Evolutionary conservation across 345 rosid genomes (phyloP), one percentile per base, ranked within the genome.

Genomic region (Salix suchowensis): DNA sequence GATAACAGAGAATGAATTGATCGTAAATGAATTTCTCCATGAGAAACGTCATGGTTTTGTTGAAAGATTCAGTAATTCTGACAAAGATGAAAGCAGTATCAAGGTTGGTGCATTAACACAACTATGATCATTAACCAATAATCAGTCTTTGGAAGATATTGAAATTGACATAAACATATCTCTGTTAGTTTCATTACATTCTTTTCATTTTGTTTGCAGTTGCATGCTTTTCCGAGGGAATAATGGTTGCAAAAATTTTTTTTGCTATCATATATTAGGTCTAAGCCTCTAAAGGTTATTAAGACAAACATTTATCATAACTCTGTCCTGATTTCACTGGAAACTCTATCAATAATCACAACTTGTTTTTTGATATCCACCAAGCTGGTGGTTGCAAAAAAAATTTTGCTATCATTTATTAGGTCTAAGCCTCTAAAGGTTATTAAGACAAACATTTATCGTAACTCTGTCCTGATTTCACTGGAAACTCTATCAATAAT

Each of bases 1-100:
- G 67, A 65, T 72, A 26, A 77, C 82, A 16, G 92, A 90, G 86
- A 95, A 95, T 84, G 98, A 95, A 90, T 79, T 88, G 81, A 82
- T 95, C 78, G 87, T 96, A 69, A 91, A 93, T 85, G 92, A 88
- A 77, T 80, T 89, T 65, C 80, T 93, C 62, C 99, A 93, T 73
- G 90, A 87, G 78, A 85, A 72, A 76, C 73, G 58, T 36, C 75
- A 37, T 39, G 78, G 85, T 67, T 84, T 86, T 80, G 75, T 80
- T 44, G 89, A 88, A 76, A 86, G 83, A 76, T 83, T 84, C 68
- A 80, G 65, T 66, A 74, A 34, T 15, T 70, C 70, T 30, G 71
- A 69, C 21, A 90, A 88, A 68, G 85, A 85, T 82, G 80, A 85
- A 62, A 84, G 82, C 37, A 78, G 74, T 68, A 62, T 93, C 65